Evolutionary conservation across 768 basidiomycete species (phyloP).

Genomic region (Terana coerulea): DNA sequence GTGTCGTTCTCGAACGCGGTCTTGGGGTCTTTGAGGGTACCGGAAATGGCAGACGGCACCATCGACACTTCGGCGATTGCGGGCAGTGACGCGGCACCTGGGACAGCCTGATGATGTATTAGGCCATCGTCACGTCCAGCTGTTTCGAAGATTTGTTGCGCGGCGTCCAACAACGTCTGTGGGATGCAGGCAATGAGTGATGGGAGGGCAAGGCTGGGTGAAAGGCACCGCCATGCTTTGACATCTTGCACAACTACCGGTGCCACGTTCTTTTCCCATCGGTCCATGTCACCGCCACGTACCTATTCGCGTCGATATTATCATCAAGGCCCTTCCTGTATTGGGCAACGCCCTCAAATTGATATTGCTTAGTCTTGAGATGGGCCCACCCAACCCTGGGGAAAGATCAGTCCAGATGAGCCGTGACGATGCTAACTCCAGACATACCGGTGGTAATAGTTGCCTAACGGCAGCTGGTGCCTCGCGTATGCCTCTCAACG

Average conservation of each 20-base stretch:
- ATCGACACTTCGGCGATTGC: conserved; percentile 63
- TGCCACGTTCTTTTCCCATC: conserved; percentile 56
- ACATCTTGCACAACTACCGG: conserved; percentile 70
- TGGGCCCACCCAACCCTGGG: conserved; percentile 80
- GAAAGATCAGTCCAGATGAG: background rate
- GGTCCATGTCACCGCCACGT: too few relatives aligned
- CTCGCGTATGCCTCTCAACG: conserved; percentile 41
- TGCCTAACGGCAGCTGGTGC: conserved; percentile 41
- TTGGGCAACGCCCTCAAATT: conserved; percentile 88
- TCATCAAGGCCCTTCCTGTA: conserved; percentile 89
- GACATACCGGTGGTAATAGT: conserved; percentile 51
- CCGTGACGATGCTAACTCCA: background rate
- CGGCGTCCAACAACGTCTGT: conserved; percentile 60
- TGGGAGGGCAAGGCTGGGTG: too few relatives aligned
- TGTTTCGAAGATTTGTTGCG: conserved; percentile 62
- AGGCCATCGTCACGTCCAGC: conserved; percentile 92
- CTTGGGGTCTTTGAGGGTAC: conserved; percentile 57
- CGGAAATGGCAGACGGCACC: conserved; percentile 54
- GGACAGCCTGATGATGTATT: conserved; percentile 89
- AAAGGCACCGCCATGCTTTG: conserved; percentile 46
- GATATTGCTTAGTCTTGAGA: conserved; percentile 74
- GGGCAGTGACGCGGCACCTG: conserved; percentile 63
- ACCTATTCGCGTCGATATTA: conserved; percentile 73
- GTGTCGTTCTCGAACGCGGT: conserved; percentile 48
- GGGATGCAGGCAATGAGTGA: background rate